phyloP scores from a whole-genome alignment of 164 flowering plant species.

The Nymphaea thermarum region DNA sequence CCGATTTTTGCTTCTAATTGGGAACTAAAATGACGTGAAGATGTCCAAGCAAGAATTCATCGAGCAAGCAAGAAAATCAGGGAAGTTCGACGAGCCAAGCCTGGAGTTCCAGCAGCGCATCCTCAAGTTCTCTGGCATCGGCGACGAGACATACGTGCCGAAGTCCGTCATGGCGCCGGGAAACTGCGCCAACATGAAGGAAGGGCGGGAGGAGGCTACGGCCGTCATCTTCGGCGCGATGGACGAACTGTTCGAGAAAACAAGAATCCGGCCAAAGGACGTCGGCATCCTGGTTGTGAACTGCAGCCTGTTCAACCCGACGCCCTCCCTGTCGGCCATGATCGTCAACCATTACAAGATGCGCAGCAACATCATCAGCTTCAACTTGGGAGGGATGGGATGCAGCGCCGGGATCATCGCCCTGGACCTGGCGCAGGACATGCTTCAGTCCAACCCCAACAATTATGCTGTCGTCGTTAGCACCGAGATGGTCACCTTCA shows the following conservation, averaged over 20 bases:
- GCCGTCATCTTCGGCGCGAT: constrained; percentile 77
- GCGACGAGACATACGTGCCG: constrained; percentile 80
- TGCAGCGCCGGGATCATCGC: constrained; percentile 79
- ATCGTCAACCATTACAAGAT: constrained; percentile 84
- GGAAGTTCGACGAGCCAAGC: constrained; percentile 59
- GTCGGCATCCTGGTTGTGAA: constrained; percentile 77
- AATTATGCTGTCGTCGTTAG: constrained; percentile 80
- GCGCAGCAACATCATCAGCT: constrained; percentile 87
- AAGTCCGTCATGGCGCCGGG: constrained; percentile 31
- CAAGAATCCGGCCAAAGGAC: constrained; percentile 65
- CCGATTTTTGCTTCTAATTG: no score
- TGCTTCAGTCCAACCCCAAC: constrained; percentile 73
- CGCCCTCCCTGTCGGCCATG: constrained; percentile 95
- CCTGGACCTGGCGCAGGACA: constrained; percentile 71
- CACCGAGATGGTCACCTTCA: constrained; percentile 75
- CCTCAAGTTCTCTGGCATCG: constrained; percentile 64
- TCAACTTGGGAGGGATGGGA: constrained; percentile 86
- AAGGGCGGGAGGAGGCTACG: constrained; percentile 74
- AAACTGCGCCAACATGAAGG: constrained; percentile 68
- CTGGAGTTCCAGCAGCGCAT: constrained; percentile 56
- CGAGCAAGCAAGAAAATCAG: constrained; percentile 43
- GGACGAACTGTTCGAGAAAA: constrained; percentile 79
- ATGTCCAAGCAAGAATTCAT: constrained; percentile 58
- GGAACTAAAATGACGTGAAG: constrained; percentile 14
- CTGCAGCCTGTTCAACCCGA: constrained; percentile 91